A percentile compares a stretch with the other conserved stretches of the same genome.
Conservation (phyloP, 345 rosid genomes). For the Hibiscus mutabilis region DNA sequence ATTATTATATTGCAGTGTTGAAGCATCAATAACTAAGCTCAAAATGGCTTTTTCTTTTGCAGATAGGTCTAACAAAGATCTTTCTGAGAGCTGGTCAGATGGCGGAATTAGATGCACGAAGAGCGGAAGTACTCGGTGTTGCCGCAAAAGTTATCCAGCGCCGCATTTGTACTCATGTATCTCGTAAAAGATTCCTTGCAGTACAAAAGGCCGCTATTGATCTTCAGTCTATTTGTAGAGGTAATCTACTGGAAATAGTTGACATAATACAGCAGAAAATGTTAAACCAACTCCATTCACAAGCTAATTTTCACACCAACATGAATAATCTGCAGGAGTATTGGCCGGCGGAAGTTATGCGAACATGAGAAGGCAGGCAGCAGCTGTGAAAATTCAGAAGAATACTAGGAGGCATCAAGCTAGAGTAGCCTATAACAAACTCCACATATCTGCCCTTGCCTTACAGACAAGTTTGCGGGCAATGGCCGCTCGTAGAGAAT, state of each 20-base stretch:
- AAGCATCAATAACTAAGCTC: constrained; percentile 4
- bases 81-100: constrained; percentile 98
- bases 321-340: constrained; percentile 51
- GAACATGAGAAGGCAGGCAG: constrained; percentile 44
- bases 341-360: constrained; percentile 49
- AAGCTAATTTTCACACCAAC: too few relatives aligned
- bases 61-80: constrained; percentile 93
- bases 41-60: constrained; percentile 28
- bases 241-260: constrained; percentile 24
- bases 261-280: too few relatives aligned
- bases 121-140: constrained; percentile 64
- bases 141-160: constrained; percentile 90
- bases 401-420: constrained; percentile 39
- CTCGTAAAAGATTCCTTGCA: constrained; percentile 66
- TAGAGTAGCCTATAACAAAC: constrained; percentile 44
- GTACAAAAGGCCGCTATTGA: constrained; percentile 51
- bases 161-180: constrained; percentile 58
- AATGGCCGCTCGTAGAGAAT: constrained; percentile 55
- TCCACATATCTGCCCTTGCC: constrained; percentile 39
- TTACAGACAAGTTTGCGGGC: constrained; percentile 66
- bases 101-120: constrained; percentile 92
- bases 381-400: constrained; percentile 71
- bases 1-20: background rate
- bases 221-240: constrained; percentile 64
- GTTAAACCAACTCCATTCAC: too few relatives aligned